Conservation (phyloP, 495 filamentous ascomycete genomes). For the Aspergillus baeticus region DNA sequence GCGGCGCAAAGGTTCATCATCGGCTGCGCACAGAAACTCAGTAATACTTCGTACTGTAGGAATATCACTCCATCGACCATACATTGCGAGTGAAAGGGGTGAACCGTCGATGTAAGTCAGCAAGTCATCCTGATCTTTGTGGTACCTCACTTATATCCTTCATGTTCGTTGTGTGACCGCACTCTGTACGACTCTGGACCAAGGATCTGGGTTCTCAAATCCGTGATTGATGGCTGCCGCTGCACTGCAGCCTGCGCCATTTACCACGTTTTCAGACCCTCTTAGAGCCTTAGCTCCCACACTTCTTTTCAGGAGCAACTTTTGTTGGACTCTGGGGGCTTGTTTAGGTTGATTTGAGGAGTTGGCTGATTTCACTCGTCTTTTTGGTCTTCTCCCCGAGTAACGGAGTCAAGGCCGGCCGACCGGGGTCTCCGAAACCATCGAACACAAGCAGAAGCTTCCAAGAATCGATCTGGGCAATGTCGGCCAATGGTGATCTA, state of each 20-base stretch:
- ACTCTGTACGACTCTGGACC: conserved; percentile 12
- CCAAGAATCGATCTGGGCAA: not conserved
- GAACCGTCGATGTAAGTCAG: not conserved
- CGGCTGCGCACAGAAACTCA: not conserved
- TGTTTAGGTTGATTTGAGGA: not conserved
- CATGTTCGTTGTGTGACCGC: not conserved
- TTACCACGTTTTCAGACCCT: conserved; percentile 9
- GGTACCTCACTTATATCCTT: not conserved
- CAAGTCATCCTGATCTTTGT: not conserved
- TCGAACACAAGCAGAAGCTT: not conserved
- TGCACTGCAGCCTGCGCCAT: not conserved
- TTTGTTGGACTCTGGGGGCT: not conserved
- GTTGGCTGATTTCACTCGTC: no score
- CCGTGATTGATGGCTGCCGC: not conserved
- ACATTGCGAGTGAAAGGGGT: conserved; percentile 6
- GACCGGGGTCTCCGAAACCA: not conserved
- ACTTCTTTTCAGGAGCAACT: not conserved
- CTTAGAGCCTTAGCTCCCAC: not conserved
- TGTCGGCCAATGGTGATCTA: not conserved
- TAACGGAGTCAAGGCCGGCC: not conserved
- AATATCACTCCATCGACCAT: not conserved
- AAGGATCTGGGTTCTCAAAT: conserved; percentile 10
- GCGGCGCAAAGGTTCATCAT: not conserved
- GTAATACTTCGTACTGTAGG: not conserved
- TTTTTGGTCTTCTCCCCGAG: not conserved